Base-by-base conservation (phyloP, 352 stramenopile genomes). In the Phytophthora aleatoria region DNA sequence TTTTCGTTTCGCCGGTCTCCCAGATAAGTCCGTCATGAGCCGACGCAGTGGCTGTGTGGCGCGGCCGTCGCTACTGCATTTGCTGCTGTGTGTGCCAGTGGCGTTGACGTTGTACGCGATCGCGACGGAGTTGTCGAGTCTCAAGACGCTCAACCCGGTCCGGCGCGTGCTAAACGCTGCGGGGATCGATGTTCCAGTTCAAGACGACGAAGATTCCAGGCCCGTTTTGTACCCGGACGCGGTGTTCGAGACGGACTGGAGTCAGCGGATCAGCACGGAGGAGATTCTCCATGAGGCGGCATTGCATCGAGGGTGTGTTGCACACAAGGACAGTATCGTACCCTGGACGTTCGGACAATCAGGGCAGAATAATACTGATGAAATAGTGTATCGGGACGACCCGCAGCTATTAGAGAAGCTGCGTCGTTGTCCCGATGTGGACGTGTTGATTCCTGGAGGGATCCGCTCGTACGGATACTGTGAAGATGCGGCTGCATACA, bases 401-500 rank as follows among this genome's bases (percentile, higher is more conserved):
- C 53, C 63, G 2, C 26, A 73, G n/a, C 50, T 90, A 33, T 52
- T 87, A 44, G 52, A 85, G 15, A 76, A 73, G 44, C 58, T 90
- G 35, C 64, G 70, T n/a, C 55, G 76, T 11, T 41, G 42, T 48
- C 42, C 20, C 3, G 43, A 50, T 50, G 43, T 50, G 11, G 43
- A 50, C 43, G 28, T 87, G 77, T 33, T 85, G 65, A 53, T 87
- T 6, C 76, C 82, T 3, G 43, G 50, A 31, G 68, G 63, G 10
- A 63, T 88, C 43, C 72, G 81, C 20, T 67, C 50, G 16, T 71
- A 81, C 51, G 79, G 79, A 24, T 89, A 91, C 62, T 89, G 83
- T 68, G 83, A 91, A 65, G 83, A 91, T 54, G 69, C 70, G 1
- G 69, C 71, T 13, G 79, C 61, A 5, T 91, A 90, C 59, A 65